These are phyloP conservation scores for Hypoxylon sp. DNA, from an alignment of 2,329 filamentous ascomycete genomes.

Conservation along the genomic window DNA sequence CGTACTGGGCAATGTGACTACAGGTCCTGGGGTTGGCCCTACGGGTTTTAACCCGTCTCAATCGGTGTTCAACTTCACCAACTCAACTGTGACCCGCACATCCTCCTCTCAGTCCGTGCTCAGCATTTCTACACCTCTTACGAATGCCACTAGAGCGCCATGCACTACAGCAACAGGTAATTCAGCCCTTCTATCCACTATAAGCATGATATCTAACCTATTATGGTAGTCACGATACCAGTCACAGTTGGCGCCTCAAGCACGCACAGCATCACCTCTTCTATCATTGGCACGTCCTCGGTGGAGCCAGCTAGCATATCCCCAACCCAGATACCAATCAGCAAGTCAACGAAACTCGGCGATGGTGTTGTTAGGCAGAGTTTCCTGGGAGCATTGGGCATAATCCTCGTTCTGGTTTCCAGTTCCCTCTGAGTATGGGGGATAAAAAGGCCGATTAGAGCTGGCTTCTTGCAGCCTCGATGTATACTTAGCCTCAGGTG, in stretches of 20 bases:
- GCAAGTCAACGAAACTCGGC: conserved; percentile 9
- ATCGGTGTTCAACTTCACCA: conserved; percentile 6
- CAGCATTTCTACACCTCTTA: not conserved
- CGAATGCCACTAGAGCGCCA: conserved; percentile 23
- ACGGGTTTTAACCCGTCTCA: not conserved
- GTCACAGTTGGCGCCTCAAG: not conserved
- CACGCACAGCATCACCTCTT: conserved; percentile 3
- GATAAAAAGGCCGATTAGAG: conserved; percentile 9
- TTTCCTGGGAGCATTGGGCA: conserved; percentile 10
- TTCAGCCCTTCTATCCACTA: not conserved
- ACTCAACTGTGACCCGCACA: conserved; percentile 2
- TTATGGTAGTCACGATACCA: conserved; percentile 13
- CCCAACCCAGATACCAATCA: conserved; percentile 28
- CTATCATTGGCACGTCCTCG: conserved; percentile 13
- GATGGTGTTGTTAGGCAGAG: not conserved
- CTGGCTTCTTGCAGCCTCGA: not conserved
- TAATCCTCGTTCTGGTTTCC: conserved; percentile 5
- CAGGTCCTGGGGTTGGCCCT: conserved; percentile 3
- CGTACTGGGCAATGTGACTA: conserved; percentile 5
- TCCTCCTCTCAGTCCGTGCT: conserved; percentile 1
- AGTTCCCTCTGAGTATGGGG: conserved; percentile 15
- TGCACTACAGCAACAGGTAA: conserved; percentile 33
- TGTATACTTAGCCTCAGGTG: conserved; percentile 3
- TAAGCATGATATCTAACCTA: conserved; percentile 11
- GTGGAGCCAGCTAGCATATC: conserved; percentile 6